Evolutionary conservation across 495 filamentous ascomycete genomes (phyloP).

Genomic region (Aspergillus homomorphus): DNA sequence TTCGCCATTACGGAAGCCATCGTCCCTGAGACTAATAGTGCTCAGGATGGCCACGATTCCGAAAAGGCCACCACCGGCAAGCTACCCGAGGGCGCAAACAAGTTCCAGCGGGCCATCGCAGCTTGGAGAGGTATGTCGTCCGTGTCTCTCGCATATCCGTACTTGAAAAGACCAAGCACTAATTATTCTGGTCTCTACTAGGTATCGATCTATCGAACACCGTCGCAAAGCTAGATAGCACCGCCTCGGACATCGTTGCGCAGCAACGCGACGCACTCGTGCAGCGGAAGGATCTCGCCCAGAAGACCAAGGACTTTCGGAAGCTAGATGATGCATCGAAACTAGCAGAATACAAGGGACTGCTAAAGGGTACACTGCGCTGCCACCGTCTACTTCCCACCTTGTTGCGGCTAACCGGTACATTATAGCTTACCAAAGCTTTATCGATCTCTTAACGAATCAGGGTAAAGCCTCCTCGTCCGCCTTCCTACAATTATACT

Average conservation of each 20-base stretch:
- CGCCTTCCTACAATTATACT: constrained; percentile 88
- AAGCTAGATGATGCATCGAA: constrained; percentile 92
- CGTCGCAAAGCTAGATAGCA: constrained; percentile 82
- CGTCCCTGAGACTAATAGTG: constrained; percentile 29
- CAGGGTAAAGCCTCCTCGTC: constrained; percentile 90
- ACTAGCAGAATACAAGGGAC: constrained; percentile 77
- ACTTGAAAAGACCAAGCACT: constrained; percentile 16
- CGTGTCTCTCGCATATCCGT: neutral
- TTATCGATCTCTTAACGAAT: constrained; percentile 93
- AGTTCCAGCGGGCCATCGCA: constrained; percentile 92
- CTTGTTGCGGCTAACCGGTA: neutral
- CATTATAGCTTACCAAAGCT: constrained; percentile 82
- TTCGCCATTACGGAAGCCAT: constrained; percentile 45
- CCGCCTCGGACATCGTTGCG: constrained; percentile 87
- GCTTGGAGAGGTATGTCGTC: constrained; percentile 81
- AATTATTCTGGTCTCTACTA: constrained; percentile 34
- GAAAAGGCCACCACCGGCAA: constrained; percentile 25
- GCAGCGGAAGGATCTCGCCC: constrained; percentile 92
- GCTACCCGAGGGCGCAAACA: constrained; percentile 65
- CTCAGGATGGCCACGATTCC: constrained; percentile 28
- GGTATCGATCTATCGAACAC: constrained; percentile 86
- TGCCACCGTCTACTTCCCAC: neutral
- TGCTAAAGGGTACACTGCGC: constrained; percentile 69
- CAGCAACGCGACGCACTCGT: constrained; percentile 89
- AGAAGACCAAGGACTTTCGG: constrained; percentile 97